A percentile compares a stretch with the other conserved stretches of the same genome.
These are phyloP conservation scores for Thraustochytrium striatum DNA, from an alignment of 352 stramenopile species.

Conservation along the genomic window DNA sequence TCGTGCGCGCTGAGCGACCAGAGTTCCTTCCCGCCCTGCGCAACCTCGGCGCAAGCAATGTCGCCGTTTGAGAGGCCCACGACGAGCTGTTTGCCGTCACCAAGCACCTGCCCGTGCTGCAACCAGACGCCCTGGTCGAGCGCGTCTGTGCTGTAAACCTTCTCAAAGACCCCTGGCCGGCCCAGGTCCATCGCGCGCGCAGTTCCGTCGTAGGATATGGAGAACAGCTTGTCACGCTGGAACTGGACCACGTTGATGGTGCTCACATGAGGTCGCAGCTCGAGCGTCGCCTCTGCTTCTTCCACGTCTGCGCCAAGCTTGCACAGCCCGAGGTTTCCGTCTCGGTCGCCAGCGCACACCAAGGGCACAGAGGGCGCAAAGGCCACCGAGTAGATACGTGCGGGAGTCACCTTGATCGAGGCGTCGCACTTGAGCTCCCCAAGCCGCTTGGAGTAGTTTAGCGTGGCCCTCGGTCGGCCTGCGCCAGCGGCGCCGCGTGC, in stretches of 20 bases:
- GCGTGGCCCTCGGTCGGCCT: too few relatives aligned
- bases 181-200: constrained; percentile 2
- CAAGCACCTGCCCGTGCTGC: neutral
- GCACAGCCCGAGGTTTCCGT: constrained; percentile 19
- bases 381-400: neutral
- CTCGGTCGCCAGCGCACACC: constrained; percentile 20
- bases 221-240: neutral
- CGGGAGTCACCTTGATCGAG: neutral
- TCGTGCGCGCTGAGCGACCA: constrained; percentile 34
- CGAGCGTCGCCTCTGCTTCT: neutral
- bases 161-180: constrained; percentile 4
- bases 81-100: neutral
- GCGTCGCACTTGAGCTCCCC: constrained; percentile 5
- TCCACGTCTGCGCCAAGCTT: neutral
- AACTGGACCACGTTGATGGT: constrained; percentile 40
- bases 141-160: constrained; percentile 6
- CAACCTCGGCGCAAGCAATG: neutral
- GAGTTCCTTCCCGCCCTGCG: neutral
- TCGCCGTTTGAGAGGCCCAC: constrained; percentile 20
- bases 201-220: constrained; percentile 27
- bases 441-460: constrained; percentile 12
- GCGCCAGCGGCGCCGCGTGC: too few relatives aligned
- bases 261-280: constrained; percentile 8
- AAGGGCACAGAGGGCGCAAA: constrained; percentile 23
- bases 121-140: constrained; percentile 6